Conservation (phyloP, 805 yeast species). For the Candida vartiovaarae region DNA sequence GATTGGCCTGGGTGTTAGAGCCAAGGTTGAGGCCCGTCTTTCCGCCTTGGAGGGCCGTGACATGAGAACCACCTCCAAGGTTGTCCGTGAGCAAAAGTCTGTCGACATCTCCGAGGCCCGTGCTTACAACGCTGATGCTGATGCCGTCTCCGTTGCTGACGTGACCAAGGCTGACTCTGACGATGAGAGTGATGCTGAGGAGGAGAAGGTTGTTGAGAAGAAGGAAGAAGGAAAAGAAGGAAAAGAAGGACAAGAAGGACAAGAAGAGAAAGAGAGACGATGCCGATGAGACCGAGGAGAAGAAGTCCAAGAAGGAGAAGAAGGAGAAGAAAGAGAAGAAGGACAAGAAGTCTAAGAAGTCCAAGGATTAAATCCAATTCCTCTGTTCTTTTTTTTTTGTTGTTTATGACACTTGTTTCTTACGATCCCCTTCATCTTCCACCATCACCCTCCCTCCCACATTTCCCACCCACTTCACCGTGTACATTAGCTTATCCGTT, state of each 20-base stretch:
- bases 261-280: constrained; percentile 28
- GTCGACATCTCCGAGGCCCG: constrained; percentile 78
- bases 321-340: constrained; percentile 15
- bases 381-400: neutral
- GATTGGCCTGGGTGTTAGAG: constrained; percentile 84
- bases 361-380: constrained; percentile 8
- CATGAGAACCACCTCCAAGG: constrained; percentile 80
- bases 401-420: neutral
- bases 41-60: constrained; percentile 97
- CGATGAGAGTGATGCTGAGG: constrained; percentile 32
- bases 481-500: neutral
- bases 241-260: constrained; percentile 30
- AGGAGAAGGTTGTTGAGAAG: constrained; percentile 31
- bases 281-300: constrained; percentile 27
- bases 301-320: constrained; percentile 17
- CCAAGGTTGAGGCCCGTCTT: constrained; percentile 89
- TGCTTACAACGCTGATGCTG: constrained; percentile 95
- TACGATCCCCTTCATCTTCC: neutral
- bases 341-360: constrained; percentile 15
- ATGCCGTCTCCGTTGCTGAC: constrained; percentile 44
- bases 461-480: neutral
- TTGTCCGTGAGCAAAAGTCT: constrained; percentile 77
- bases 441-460: neutral
- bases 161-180: constrained; percentile 28
- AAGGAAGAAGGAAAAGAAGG: constrained; percentile 28